Evolutionary conservation across 169 alveolate species (phyloP).

Genomic region (Perkinsus chesapeaki): DNA sequence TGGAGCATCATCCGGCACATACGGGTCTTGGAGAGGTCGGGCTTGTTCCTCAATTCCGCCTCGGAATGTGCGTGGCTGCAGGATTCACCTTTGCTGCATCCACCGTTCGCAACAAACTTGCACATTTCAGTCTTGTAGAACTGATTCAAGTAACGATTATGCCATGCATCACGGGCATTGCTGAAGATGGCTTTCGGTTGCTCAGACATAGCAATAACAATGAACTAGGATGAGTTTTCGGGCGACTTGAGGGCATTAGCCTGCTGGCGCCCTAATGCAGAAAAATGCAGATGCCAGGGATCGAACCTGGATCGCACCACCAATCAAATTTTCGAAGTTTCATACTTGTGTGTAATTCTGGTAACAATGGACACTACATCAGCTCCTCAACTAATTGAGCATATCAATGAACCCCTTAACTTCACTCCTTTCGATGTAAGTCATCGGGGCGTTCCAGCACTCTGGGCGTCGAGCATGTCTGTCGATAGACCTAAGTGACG

Average conservation of each 20-base stretch:
- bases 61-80: not conserved
- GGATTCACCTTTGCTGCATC: not conserved
- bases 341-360: not conserved
- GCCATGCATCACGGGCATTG: not conserved
- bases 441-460: not conserved
- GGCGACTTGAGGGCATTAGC: too few species aligned
- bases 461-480: too few species aligned
- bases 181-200: not conserved
- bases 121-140: not conserved
- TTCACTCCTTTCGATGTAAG: constrained; percentile 69
- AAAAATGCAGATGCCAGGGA: not conserved
- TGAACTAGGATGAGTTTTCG: not conserved
- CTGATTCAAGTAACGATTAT: not conserved
- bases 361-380: constrained; percentile 61
- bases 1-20: not conserved
- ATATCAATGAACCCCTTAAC: constrained; percentile 43
- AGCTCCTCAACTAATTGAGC: constrained; percentile 76
- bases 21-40: not conserved
- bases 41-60: not conserved
- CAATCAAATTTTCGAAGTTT: not conserved
- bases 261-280: not conserved
- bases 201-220: not conserved
- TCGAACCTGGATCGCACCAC: not conserved
- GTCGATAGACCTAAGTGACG: too few species aligned
- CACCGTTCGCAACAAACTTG: not conserved